Conservation (phyloP, 352 stramenopile species). For the Pythium diclinum region DNA sequence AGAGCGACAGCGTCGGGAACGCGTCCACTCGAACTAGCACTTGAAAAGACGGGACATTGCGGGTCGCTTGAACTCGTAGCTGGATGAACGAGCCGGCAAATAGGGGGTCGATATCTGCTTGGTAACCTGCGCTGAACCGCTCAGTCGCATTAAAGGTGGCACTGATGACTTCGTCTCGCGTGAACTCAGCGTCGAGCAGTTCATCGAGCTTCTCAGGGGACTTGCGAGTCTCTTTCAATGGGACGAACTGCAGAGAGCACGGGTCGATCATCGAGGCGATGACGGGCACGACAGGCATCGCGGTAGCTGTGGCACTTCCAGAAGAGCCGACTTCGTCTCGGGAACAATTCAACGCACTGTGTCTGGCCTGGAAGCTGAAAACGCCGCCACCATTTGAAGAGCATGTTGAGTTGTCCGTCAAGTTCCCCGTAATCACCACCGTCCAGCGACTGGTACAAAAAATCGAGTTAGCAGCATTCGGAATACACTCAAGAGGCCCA, state of each 20-base stretch:
- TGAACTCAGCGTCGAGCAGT: conserved; percentile 4
- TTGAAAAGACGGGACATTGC: conserved; percentile 15
- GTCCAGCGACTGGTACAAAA: conserved; percentile 13
- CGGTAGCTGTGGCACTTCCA: neutral
- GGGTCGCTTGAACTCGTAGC: neutral
- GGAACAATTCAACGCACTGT: conserved; percentile 8
- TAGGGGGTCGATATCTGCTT: neutral
- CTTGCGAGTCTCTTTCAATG: neutral
- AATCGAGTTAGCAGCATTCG: neutral
- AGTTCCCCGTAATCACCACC: conserved; percentile 9
- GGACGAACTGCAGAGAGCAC: neutral
- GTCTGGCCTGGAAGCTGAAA: conserved; percentile 9
- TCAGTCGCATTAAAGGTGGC: conserved; percentile 1
- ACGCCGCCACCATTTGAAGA: conserved; percentile 5
- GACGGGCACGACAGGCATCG: neutral
- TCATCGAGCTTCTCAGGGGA: neutral
- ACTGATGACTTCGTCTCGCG: neutral
- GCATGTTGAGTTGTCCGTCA: conserved; percentile 21
- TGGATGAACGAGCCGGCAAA: conserved; percentile 8
- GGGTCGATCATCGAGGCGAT: conserved; percentile 1
- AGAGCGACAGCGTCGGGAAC: conserved; percentile 8
- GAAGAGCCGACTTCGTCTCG: neutral
- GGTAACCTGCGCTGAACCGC: neutral
- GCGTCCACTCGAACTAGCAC: conserved; percentile 13
- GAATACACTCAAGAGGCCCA: neutral